These are phyloP conservation scores for Thelonectria olida DNA, from an alignment of 2,329 filamentous ascomycete genomes.

Conservation along the genomic window DNA sequence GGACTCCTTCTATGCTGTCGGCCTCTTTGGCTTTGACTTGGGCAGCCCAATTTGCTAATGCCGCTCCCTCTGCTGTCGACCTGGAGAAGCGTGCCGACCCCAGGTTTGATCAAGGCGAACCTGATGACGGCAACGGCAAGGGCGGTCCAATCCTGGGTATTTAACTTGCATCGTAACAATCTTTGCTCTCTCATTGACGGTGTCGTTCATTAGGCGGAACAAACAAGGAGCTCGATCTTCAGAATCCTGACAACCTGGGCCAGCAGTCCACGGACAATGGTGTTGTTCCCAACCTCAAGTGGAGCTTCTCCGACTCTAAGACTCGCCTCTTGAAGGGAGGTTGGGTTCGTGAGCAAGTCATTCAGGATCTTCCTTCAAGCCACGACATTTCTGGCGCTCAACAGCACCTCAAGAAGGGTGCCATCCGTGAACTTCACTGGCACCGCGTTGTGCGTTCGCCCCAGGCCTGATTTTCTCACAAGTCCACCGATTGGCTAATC, in stretches of 20 bases:
- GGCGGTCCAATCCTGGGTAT: constrained; percentile 67
- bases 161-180: constrained; percentile 3
- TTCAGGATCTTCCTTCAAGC: constrained; percentile 72
- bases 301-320: constrained; percentile 75
- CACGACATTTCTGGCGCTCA: constrained; percentile 74
- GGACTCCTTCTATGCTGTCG: constrained; percentile 20
- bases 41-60: constrained; percentile 14
- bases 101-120: constrained; percentile 39
- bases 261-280: constrained; percentile 70
- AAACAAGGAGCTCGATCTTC: constrained; percentile 66
- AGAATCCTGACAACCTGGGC: constrained; percentile 72
- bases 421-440: constrained; percentile 74
- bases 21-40: constrained; percentile 22
- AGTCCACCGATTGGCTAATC: too few relatives aligned
- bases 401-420: constrained; percentile 73
- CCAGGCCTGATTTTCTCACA: too few relatives aligned
- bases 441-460: constrained; percentile 69
- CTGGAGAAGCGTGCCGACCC: constrained; percentile 33
- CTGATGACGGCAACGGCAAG: constrained; percentile 55
- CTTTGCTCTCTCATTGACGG: neutral
- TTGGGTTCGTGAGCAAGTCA: constrained; percentile 73
- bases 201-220: constrained; percentile 65
- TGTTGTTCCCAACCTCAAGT: constrained; percentile 72
- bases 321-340: constrained; percentile 70
- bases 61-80: constrained; percentile 22